phyloP scores from a whole-genome alignment of 768 basidiomycete genomes.

The Zangia roseola region DNA sequence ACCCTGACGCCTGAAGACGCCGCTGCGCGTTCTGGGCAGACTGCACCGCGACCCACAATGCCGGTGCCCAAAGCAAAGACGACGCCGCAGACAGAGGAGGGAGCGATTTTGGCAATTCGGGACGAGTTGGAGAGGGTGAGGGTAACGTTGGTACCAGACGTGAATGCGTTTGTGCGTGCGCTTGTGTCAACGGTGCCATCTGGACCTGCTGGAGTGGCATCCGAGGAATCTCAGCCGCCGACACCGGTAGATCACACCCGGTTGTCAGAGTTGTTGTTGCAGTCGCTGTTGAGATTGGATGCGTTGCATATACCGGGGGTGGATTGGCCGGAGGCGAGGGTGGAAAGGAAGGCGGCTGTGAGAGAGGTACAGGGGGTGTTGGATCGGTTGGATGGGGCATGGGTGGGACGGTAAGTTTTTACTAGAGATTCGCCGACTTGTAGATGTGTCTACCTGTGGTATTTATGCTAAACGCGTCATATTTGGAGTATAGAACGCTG shows the following conservation, averaged over 20 bases:
- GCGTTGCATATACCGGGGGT: slow-evolving; percentile 64
- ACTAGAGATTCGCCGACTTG: no score
- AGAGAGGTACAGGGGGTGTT: slow-evolving; percentile 80
- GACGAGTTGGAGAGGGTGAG: slow-evolving; percentile 50
- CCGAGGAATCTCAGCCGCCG: not conserved
- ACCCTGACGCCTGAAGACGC: slow-evolving; percentile 13
- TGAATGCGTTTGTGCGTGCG: slow-evolving; percentile 52
- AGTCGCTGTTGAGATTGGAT: slow-evolving; percentile 85
- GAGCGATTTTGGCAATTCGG: slow-evolving; percentile 34
- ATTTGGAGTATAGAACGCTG: no score
- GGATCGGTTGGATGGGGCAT: slow-evolving; percentile 74
- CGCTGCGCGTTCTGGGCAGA: slow-evolving; percentile 18
- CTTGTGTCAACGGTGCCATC: slow-evolving; percentile 10
- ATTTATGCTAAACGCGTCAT: no score
- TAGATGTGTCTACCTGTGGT: no score
- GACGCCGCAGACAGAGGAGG: slow-evolving; percentile 38
- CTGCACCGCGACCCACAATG: slow-evolving; percentile 15
- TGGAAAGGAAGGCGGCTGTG: slow-evolving; percentile 83
- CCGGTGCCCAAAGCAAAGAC: slow-evolving; percentile 20
- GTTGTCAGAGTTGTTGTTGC: slow-evolving; percentile 80
- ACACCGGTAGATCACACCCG: slow-evolving; percentile 46
- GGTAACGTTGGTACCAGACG: slow-evolving; percentile 50
- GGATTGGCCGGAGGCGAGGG: slow-evolving; percentile 76
- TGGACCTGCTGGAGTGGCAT: no score
- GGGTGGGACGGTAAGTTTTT: slow-evolving; percentile 37